Conservation (phyloP, 306 rosid species). For the Trifolium fragiferum region DNA sequence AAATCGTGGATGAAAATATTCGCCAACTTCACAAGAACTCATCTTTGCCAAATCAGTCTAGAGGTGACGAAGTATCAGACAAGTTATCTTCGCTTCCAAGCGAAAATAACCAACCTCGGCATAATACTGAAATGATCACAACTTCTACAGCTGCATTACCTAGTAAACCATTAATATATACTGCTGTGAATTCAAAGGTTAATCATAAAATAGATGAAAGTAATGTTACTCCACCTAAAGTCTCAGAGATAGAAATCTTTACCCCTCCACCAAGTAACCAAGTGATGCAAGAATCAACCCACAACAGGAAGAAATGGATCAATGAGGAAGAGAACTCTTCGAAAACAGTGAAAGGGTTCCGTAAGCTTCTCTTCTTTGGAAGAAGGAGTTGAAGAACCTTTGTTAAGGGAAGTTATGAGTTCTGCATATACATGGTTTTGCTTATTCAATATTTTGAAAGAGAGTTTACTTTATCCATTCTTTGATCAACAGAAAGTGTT, state of each 20-base stretch:
- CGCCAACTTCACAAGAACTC: conserved; percentile 27
- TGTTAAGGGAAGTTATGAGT: conserved; percentile 1
- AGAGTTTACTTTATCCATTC: conserved; percentile 29
- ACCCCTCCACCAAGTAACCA: conserved; percentile 73
- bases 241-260: conserved; percentile 58
- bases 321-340: conserved; percentile 79
- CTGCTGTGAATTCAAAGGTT: conserved; percentile 48
- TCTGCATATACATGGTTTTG: conserved; percentile 36
- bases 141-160: conserved; percentile 52
- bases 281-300: conserved; percentile 50
- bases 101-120: conserved; percentile 56
- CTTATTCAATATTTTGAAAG: conserved; percentile 36
- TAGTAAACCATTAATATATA: conserved; percentile 38
- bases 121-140: conserved; percentile 45
- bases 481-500: conserved; percentile 37
- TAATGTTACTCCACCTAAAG: conserved; percentile 43
- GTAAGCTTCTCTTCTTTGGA: conserved; percentile 93
- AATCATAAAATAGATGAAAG: conserved; percentile 48
- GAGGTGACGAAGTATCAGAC: conserved; percentile 40
- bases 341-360: conserved; percentile 79
- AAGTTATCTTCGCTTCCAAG: conserved; percentile 50
- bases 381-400: conserved; percentile 61
- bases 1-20: conserved; percentile 37
- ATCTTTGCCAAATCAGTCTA: conserved; percentile 40
- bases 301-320: conserved; percentile 94